Evolutionary conservation across 176 grass and related monocot genomes (phyloP).

Genomic region (Tuctoria greenei): DNA sequence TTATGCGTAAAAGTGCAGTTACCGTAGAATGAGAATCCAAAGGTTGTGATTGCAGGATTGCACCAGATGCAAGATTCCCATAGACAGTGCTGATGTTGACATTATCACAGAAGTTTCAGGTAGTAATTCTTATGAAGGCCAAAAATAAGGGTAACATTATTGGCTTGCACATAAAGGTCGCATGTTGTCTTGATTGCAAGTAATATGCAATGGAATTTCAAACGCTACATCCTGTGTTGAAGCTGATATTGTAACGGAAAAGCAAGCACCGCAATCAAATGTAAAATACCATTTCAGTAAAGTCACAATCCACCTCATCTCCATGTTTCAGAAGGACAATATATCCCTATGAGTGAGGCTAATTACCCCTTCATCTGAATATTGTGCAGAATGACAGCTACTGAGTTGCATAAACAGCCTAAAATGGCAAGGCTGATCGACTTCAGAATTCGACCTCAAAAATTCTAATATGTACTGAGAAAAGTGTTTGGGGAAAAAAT

Average conservation of each 20-base stretch:
- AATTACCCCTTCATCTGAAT: neutral
- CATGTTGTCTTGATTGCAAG: neutral
- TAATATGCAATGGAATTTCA: neutral
- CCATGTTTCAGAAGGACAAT: neutral
- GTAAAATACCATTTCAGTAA: neutral
- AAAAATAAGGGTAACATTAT: neutral
- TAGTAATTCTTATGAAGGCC: neutral
- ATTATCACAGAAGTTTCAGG: neutral
- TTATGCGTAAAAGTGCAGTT: too few species aligned
- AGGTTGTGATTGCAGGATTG: too few species aligned
- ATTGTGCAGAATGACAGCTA: neutral
- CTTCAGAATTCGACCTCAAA: neutral
- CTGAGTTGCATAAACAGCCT: too few species aligned
- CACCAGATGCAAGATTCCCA: too few species aligned
- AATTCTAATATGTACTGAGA: neutral
- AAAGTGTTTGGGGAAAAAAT: neutral
- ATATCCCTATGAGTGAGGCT: neutral
- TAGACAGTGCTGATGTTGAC: neutral
- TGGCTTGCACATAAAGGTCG: neutral
- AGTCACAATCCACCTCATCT: neutral
- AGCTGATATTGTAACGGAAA: neutral
- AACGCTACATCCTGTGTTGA: neutral
- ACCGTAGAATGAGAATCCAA: too few species aligned
- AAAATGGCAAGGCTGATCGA: neutral
- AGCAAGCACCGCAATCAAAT: neutral